Conservation (phyloP, 2,329 filamentous ascomycete genomes). For the Aureobasidium sp. region DNA sequence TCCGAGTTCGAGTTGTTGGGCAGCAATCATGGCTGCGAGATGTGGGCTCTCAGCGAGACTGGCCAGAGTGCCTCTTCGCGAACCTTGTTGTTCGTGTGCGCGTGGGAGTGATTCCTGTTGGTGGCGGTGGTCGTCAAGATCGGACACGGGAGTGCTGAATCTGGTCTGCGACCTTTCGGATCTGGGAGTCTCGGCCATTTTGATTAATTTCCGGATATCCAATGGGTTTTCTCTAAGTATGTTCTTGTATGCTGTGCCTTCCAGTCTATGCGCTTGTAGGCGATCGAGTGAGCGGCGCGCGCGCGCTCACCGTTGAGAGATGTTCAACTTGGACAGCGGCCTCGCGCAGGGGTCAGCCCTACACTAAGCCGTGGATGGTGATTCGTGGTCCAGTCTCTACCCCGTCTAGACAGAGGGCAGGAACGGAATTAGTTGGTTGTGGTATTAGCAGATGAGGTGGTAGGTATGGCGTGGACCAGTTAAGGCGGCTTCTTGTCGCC, state of each 20-base stretch:
- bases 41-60: conserved; percentile 49
- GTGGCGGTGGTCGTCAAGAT: conserved; percentile 81
- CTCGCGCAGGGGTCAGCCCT: conserved; percentile 41
- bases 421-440: conserved; percentile 26
- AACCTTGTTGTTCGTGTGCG: conserved; percentile 33
- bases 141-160: conserved; percentile 67
- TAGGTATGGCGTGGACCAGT: conserved; percentile 45
- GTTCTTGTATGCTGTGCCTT: background rate
- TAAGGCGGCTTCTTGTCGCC: conserved; percentile 97
- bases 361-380: conserved; percentile 33
- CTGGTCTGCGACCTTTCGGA: conserved; percentile 62
- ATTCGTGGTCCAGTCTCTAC: conserved; percentile 11
- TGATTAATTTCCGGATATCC: conserved; percentile 25
- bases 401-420: background rate
- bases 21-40: conserved; percentile 38
- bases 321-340: conserved; percentile 45
- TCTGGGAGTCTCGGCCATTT: conserved; percentile 50
- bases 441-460: conserved; percentile 17
- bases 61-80: conserved; percentile 65
- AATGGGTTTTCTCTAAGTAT: background rate
- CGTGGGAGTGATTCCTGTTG: conserved; percentile 56
- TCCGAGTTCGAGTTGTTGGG: conserved; percentile 34
- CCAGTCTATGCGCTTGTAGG: background rate
- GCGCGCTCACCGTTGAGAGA: conserved; percentile 46
- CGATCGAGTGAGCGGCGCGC: conserved; percentile 43